Percentiles rank a stretch among this genome's conserved stretches.
Conservation (phyloP, 2,329 filamentous ascomycete species). For the Cladosporium sp. region DNA sequence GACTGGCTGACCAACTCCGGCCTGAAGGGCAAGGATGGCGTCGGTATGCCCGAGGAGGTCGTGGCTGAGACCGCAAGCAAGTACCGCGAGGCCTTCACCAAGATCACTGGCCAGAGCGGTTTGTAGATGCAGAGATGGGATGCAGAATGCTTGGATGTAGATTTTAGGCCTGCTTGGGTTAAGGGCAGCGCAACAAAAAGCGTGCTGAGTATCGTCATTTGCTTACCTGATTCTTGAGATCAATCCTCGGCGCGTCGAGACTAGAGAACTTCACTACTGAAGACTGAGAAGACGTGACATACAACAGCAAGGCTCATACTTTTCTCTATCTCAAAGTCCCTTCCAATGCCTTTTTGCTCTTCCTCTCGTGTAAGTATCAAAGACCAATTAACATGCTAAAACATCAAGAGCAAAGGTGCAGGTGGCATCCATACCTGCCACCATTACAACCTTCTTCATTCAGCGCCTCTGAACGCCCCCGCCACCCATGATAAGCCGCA, state of each 20-base stretch:
- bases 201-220: not conserved
- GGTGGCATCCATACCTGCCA: not conserved
- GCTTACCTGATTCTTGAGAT: not conserved
- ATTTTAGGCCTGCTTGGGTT: not conserved
- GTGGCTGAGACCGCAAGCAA: slow-evolving; percentile 66
- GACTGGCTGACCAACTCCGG: slow-evolving; percentile 77
- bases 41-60: slow-evolving; percentile 71
- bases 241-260: not conserved
- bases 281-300: not conserved
- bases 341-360: slow-evolving; percentile 1
- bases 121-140: not conserved
- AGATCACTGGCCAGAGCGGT: slow-evolving; percentile 42
- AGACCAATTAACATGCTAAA: slow-evolving; percentile 1
- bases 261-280: not conserved
- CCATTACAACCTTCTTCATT: not conserved
- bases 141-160: not conserved
- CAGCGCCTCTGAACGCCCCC: slow-evolving; percentile 17
- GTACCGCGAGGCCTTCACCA: slow-evolving; percentile 75
- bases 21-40: slow-evolving; percentile 72
- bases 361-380: not conserved
- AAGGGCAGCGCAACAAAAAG: not conserved
- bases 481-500: slow-evolving; percentile 15
- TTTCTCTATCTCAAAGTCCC: slow-evolving; percentile 5
- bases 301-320: slow-evolving; percentile 5
- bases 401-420: not conserved